Base-by-base conservation (phyloP, 2,329 filamentous ascomycete species). In the Claviceps spartinae region DNA sequence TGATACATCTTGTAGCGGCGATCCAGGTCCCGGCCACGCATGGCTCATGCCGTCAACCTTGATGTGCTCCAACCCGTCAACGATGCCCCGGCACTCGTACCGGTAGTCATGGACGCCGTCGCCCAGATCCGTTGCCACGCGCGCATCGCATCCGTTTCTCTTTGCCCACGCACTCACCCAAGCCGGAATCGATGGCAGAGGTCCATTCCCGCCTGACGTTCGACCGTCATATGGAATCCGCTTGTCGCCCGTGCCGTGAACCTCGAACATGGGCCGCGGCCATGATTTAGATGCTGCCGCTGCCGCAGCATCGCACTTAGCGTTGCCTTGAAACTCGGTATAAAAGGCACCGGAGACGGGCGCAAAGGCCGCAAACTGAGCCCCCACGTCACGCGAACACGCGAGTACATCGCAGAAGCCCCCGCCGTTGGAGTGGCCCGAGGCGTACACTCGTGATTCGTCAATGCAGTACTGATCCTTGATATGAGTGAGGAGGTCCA, bases 221-320 rank as follows among this genome's bases (percentile, higher is more conserved):
- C 24, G 43, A 1, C 74, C 74, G 2, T 59, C 53, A 54, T 76
- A 77, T 0, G 61, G 56, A 37, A 78, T 75, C 0, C 67, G 73
- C 3, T 55, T 63, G 58, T 78, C 76, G 2, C 57, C 64, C 2
- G 66, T 68, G n/a, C 75, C 75, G 58, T 78, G 75, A 50, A 77
- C 71, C 43, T 74, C 71, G 8, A 78, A 60, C 9, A 78, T 64
- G 1, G 74, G 73, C 3, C 76, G 2, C 55, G 60, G 61, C 71
- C 75, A n/a, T 34, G 30, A 34, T 34, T 34, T 34, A 11, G 30
- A 34, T 34, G 30, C 30, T 34, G 30, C 30, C 30, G 61, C 62
- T 46, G 30, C 30, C 65, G 62, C 2, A 2, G 69, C 65, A 18
- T 66, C 56, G 56, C 67, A 70, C 9, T 62, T 58, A 2, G 56